Base-by-base conservation (phyloP, 2,329 filamentous ascomycete species). In the Harringtonia lauricola region DNA sequence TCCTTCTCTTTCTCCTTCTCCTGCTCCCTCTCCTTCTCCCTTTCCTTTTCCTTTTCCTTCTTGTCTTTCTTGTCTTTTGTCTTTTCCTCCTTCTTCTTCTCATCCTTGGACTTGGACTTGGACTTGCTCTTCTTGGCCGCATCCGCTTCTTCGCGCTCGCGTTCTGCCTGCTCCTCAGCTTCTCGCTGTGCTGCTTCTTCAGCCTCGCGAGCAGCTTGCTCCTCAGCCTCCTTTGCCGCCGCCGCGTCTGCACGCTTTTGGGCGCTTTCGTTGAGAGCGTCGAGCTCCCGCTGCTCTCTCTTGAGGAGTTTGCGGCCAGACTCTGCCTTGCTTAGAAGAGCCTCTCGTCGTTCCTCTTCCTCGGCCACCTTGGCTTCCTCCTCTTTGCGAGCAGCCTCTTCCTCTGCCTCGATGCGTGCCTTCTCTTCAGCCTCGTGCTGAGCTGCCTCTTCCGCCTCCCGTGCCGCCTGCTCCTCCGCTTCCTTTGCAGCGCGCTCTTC, bases 391-490 rank as follows among this genome's bases (percentile, higher is more conserved):
- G 47, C 63, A 15, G 55, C 57, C 15, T 50, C 39, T 24, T 51
- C 52, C 35, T 55, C 54, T 9, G 49, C 52, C 26, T 54, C 51
- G 34, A 47, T 47, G 37, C 41, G 46, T 12, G 47, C 47, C n/a
- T 50, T 54, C 52, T 68, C 64, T 33, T 64, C 61, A 7, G 60
- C 63, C 46, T 68, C 63, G 18, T 59, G 58, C 10, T 60, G 55
- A 21, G 56, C 56, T 21, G 57, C 54, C 52, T 69, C 64, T 37
- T 64, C 61, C 8, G 61, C 63, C 45, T 68, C 63, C 22, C 60
- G 59, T 4, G 61, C 58, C 22, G 56, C 56, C 28, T 57, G 49
- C 26, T 59, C 55, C 39, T 58, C 55, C n/a, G 57, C 52, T 46
- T 60, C 55, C 10, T 51, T 53, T 46, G 56, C 57, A 5, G 56